A percentile compares a stretch with the other conserved stretches of the same genome.
Evolutionary conservation across 2,329 filamentous ascomycete genomes (phyloP).

Genomic region (Aspergillus intermedius): DNA sequence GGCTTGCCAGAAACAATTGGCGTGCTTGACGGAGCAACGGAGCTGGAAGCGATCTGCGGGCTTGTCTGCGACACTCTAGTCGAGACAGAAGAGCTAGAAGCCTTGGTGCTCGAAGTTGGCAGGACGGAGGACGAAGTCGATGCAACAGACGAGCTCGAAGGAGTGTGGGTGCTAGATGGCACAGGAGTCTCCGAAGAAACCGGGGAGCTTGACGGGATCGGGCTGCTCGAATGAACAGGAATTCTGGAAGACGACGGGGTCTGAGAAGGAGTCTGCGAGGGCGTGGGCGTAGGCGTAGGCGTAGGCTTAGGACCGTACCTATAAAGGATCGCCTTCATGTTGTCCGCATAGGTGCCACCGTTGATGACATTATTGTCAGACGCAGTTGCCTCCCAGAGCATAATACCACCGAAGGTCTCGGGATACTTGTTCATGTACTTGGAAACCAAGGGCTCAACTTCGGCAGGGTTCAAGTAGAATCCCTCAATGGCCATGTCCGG

Average conservation of each 20-base stretch:
- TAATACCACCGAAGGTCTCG: constrained; percentile 50
- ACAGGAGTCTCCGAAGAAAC: neutral
- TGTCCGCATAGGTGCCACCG: constrained; percentile 39
- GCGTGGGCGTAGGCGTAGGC: constrained; percentile 8
- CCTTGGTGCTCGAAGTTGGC: neutral
- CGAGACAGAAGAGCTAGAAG: neutral
- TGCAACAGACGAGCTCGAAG: neutral
- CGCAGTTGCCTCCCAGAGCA: constrained; percentile 53
- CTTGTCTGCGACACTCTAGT: neutral
- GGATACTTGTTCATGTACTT: constrained; percentile 35
- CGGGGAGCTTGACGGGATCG: constrained; percentile 1
- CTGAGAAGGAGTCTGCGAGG: neutral
- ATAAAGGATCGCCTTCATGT: constrained; percentile 43
- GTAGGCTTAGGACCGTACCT: constrained; percentile 18
- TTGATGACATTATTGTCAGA: constrained; percentile 42
- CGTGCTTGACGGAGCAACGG: neutral
- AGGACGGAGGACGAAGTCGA: neutral
- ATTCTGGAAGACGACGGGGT: constrained; percentile 1
- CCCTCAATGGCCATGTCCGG: constrained; percentile 20
- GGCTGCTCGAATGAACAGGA: neutral
- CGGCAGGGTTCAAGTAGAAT: constrained; percentile 43
- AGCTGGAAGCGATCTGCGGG: neutral
- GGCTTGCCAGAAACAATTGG: neutral
- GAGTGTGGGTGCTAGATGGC: neutral
- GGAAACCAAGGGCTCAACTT: constrained; percentile 43